phyloP scores from a whole-genome alignment of 176 grass and related monocot genomes.

The bread wheat (Triticum aestivum) region DNA sequence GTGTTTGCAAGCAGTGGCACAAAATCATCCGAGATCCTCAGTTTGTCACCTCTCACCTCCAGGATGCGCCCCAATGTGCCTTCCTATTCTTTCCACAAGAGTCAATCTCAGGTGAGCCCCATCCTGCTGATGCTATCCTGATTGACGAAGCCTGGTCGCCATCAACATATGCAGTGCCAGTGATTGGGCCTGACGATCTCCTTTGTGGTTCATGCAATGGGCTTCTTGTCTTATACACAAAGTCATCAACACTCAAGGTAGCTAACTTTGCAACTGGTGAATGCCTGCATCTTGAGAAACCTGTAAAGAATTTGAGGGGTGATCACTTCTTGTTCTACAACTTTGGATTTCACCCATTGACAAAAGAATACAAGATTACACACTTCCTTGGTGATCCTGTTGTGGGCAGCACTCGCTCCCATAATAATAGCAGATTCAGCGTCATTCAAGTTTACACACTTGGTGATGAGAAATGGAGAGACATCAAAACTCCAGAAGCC shows the following conservation, averaged over 20 bases:
- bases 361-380: constrained; percentile 32
- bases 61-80: neutral
- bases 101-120: neutral
- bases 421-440: neutral
- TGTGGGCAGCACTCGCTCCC: neutral
- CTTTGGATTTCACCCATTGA: constrained; percentile 25
- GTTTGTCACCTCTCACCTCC: neutral
- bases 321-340: constrained; percentile 11
- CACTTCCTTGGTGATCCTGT: neutral
- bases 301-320: neutral
- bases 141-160: constrained; percentile 16
- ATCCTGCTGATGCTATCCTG: constrained; percentile 27
- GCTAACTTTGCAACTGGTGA: constrained; percentile 18
- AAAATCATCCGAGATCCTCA: constrained; percentile 16
- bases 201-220: constrained; percentile 20
- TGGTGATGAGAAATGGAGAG: constrained; percentile 23
- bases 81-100: constrained; percentile 20
- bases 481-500: neutral
- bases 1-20: constrained; percentile 30
- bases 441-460: constrained; percentile 35
- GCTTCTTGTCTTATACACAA: constrained; percentile 18
- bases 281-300: constrained; percentile 9
- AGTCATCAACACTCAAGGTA: neutral
- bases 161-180: neutral
- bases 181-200: constrained; percentile 16